Evolutionary conservation across 1,139 yeast species (phyloP), one percentile per base, ranked within the genome.

Genomic region (Saccharomyces pastorianus): DNA sequence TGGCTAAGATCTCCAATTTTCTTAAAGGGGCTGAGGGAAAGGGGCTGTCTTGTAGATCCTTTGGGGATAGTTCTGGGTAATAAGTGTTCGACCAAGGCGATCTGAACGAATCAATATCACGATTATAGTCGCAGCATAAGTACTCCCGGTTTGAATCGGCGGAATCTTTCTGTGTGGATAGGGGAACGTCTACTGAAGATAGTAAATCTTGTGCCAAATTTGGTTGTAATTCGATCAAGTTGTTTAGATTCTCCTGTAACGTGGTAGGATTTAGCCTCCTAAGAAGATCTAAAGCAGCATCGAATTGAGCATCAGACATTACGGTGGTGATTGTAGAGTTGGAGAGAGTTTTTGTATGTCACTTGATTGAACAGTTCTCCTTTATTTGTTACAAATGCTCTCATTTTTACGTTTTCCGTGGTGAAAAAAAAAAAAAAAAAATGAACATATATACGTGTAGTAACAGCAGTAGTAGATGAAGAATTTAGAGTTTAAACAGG

Each of bases 21-120:
- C 98, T 78, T 57, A 93, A 75, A 34, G 74, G 73, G 2, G 73
- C 73, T 11, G 88, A 79, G 6, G 98, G 97, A 61, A 76, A 82
- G 5, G 95, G 93, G 1, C 87, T 84, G 31, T 83, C 82, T 47
- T 73, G 75, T 47, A 76, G 78, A 42, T 81, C 90, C 38, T 80
- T 85, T 13, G 75, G 72, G n/a, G 73, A 66, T 23, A 81, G 68
- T 7, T 64, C 63, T 0, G 96, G 96, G 59, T 79, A 83, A 71
- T 88, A 93, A 59, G 79, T 77, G 67, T 89, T 89, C 31, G 90
- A 79, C 91, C 95, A 91, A 2, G 99, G 99, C 0, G 96, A 88
- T 62, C 98, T 79, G 72, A 80, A 88, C 32, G 93, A 84, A 70
- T 93, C 98, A 6, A 96, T 93, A 65, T 93, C 99, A 60, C 99